phyloP scores from a whole-genome alignment of 2,329 filamentous ascomycete species.

The Bipolaris cookei region DNA sequence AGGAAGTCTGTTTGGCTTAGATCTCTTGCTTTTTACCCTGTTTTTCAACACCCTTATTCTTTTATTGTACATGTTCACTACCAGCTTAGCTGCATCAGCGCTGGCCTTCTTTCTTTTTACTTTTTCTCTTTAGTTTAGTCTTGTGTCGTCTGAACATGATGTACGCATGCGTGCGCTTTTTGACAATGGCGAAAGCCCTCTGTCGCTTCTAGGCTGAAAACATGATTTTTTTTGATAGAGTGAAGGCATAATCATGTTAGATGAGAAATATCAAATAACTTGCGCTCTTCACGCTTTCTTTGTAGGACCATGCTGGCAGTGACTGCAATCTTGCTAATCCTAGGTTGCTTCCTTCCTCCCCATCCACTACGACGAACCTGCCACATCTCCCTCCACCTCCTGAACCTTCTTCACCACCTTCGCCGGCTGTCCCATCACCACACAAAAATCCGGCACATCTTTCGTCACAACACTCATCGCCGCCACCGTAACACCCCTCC shows the following conservation, averaged over 20 bases:
- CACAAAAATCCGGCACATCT: constrained; percentile 67
- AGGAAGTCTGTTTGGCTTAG: constrained; percentile 14
- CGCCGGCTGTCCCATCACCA: constrained; percentile 71
- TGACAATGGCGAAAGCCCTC: background rate
- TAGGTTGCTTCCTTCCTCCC: background rate
- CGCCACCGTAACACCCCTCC: constrained; percentile 74
- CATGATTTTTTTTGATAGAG: background rate
- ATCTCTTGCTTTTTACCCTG: constrained; percentile 13
- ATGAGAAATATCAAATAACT: constrained; percentile 2
- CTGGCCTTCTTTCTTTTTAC: constrained; percentile 17
- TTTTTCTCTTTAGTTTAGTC: constrained; percentile 2
- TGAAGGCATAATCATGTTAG: background rate
- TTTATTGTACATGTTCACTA: constrained; percentile 30
- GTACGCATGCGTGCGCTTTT: background rate
- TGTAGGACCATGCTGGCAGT: background rate
- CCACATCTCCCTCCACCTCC: constrained; percentile 19
- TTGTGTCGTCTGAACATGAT: background rate
- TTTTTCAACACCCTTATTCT: constrained; percentile 16
- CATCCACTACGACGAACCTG: background rate
- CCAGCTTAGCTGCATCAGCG: constrained; percentile 13
- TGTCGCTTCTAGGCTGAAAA: background rate
- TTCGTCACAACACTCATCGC: constrained; percentile 86
- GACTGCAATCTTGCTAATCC: background rate
- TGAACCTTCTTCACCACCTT: constrained; percentile 56
- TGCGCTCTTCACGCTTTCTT: background rate